Percentiles rank a stretch among this genome's conserved stretches.
These are phyloP conservation scores for Hymenoscyphus infarciens DNA, from an alignment of 2,329 filamentous ascomycete genomes.

Conservation along the genomic window DNA sequence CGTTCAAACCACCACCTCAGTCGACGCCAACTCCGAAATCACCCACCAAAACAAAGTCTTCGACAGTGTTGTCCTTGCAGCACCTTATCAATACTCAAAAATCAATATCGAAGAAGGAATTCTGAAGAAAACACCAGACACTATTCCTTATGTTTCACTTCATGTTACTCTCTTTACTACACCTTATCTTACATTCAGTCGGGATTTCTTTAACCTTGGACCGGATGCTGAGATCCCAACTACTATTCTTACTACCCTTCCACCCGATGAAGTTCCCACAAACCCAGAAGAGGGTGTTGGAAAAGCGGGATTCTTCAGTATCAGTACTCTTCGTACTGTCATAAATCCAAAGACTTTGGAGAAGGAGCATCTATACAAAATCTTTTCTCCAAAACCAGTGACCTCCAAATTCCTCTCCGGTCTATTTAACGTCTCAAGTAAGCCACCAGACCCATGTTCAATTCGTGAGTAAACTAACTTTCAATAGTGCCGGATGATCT, in stretches of 20 bases:
- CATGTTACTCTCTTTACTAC: conserved; percentile 90
- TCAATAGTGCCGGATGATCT: conserved; percentile 28
- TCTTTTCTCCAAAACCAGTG: conserved; percentile 56
- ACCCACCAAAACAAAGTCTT: conserved; percentile 43
- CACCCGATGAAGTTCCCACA: conserved; percentile 45
- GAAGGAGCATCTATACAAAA: conserved; percentile 60
- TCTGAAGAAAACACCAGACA: conserved; percentile 66
- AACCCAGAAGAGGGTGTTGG: conserved; percentile 59
- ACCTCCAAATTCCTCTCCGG: conserved; percentile 50
- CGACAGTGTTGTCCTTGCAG: conserved; percentile 79
- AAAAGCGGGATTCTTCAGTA: conserved; percentile 76
- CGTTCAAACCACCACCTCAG: conserved; percentile 36
- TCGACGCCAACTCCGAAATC: conserved; percentile 12
- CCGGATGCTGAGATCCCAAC: conserved; percentile 60
- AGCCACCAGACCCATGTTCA: conserved; percentile 36
- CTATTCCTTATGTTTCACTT: conserved; percentile 79
- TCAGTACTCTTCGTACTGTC: conserved; percentile 67
- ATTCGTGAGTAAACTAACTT: background rate
- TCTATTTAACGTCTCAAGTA: conserved; percentile 43
- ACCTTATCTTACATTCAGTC: conserved; percentile 61
- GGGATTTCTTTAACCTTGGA: conserved; percentile 67
- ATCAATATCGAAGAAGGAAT: conserved; percentile 63
- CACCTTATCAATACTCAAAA: conserved; percentile 75
- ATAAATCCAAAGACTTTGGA: conserved; percentile 55
- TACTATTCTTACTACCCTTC: conserved; percentile 79